Evolutionary conservation across 768 basidiomycete species (phyloP).

Genomic region (Leucosporidium yakuticum): DNA sequence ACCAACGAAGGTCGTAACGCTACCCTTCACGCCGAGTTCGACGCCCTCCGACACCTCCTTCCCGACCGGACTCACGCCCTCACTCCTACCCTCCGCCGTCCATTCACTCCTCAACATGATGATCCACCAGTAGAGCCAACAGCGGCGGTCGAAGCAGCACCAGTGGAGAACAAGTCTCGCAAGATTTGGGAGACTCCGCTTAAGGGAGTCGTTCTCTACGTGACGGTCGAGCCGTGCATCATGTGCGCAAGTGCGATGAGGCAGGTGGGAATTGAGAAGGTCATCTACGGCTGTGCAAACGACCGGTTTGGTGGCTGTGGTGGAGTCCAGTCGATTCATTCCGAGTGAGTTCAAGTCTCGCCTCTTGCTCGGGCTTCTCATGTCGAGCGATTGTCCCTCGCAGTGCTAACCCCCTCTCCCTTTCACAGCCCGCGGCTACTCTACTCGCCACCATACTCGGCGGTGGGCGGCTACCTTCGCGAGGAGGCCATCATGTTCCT

Average conservation of each 20-base stretch:
- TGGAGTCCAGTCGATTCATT: constrained; percentile 83
- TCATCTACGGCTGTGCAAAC: constrained; percentile 89
- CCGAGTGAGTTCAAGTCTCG: constrained; percentile 49
- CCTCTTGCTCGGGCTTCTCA: background rate
- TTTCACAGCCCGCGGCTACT: constrained; percentile 60
- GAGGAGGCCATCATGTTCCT: constrained; percentile 82
- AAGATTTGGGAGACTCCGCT: constrained; percentile 55
- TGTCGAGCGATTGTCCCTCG: background rate
- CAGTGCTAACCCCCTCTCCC: background rate
- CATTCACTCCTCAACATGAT: constrained; percentile 16
- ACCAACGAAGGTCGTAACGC: constrained; percentile 94
- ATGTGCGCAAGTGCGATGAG: constrained; percentile 97
- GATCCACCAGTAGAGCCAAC: background rate
- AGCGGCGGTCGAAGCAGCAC: background rate
- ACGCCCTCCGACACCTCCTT: constrained; percentile 86
- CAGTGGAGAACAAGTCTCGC: background rate
- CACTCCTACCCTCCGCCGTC: constrained; percentile 8
- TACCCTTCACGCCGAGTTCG: constrained; percentile 93
- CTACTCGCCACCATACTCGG: constrained; percentile 64
- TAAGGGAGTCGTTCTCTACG: constrained; percentile 76
- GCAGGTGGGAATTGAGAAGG: constrained; percentile 82
- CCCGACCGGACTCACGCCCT: constrained; percentile 47
- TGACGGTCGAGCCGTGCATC: constrained; percentile 98
- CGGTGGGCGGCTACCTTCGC: constrained; percentile 66
- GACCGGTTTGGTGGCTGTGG: constrained; percentile 96